A percentile compares a stretch with the other conserved stretches of the same genome.
These are phyloP conservation scores for Metschnikowia cerradonensis DNA, from an alignment of 805 yeast genomes.

Conservation along the genomic window DNA sequence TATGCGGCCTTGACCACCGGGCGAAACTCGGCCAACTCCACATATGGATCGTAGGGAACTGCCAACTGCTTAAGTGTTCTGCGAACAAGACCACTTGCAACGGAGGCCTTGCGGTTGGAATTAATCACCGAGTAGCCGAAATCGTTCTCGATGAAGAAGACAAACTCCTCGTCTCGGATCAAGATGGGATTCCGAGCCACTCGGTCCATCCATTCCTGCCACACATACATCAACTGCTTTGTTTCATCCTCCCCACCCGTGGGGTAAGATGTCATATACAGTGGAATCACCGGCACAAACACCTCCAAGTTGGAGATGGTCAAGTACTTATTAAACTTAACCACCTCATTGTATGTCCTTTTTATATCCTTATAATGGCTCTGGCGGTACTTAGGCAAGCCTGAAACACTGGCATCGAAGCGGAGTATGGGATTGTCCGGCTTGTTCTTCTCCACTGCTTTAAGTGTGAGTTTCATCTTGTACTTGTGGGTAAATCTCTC, in stretches of 20 bases:
- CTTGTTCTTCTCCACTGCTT: slow-evolving; percentile 66
- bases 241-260: slow-evolving; percentile 80
- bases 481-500: slow-evolving; percentile 45
- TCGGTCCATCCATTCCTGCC: slow-evolving; percentile 86
- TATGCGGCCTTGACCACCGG: slow-evolving; percentile 81
- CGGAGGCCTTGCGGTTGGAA: slow-evolving; percentile 49
- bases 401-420: slow-evolving; percentile 51
- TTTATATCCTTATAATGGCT: slow-evolving; percentile 66
- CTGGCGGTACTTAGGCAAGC: slow-evolving; percentile 74
- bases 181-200: slow-evolving; percentile 73
- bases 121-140: slow-evolving; percentile 61
- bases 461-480: slow-evolving; percentile 50
- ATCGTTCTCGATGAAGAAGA: slow-evolving; percentile 77
- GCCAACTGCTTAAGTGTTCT: slow-evolving; percentile 88
- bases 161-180: slow-evolving; percentile 81
- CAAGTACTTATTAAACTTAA: slow-evolving; percentile 70
- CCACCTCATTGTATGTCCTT: slow-evolving; percentile 75
- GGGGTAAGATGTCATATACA: slow-evolving; percentile 71
- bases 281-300: slow-evolving; percentile 86
- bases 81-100: slow-evolving; percentile 82
- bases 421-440: slow-evolving; percentile 76
- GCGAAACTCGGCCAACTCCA: slow-evolving; percentile 77
- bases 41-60: slow-evolving; percentile 85
- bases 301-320: slow-evolving; percentile 84
- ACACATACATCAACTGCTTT: slow-evolving; percentile 47